Percentiles rank a stretch among this genome's conserved stretches.
These are phyloP conservation scores for Microbotryum violaceum DNA, from an alignment of 1,284 basidiomycete genomes.

Conservation along the genomic window DNA sequence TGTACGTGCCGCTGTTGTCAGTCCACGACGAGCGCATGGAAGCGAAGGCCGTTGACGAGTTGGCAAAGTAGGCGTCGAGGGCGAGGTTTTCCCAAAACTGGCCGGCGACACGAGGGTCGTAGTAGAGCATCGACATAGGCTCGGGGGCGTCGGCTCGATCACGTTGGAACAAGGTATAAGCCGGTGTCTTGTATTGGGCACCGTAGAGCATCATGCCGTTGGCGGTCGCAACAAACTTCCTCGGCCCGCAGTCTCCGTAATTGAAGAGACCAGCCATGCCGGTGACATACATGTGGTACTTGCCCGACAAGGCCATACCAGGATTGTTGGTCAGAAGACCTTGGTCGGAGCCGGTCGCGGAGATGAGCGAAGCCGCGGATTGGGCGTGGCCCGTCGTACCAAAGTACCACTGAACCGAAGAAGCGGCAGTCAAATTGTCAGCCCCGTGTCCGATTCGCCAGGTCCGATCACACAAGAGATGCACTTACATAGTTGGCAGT, in stretches of 20 bases:
- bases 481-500: conserved; percentile 65
- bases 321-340: conserved; percentile 62
- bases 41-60: conserved; percentile 65
- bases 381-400: conserved; percentile 79
- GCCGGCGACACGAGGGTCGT: conserved; percentile 68
- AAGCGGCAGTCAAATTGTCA: neutral
- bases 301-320: conserved; percentile 63
- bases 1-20: conserved; percentile 68
- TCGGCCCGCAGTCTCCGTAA: conserved; percentile 87
- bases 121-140: conserved; percentile 94
- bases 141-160: conserved; percentile 79
- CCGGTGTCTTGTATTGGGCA: conserved; percentile 53
- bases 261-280: conserved; percentile 82
- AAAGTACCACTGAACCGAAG: conserved; percentile 50
- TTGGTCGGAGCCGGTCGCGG: conserved; percentile 76
- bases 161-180: conserved; percentile 79
- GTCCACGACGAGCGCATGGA: conserved; percentile 90
- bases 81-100: conserved; percentile 81
- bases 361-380: conserved; percentile 69
- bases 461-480: neutral
- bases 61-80: conserved; percentile 73
- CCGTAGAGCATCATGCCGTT: conserved; percentile 64
- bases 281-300: conserved; percentile 80
- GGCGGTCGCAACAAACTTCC: conserved; percentile 79
- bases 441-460: neutral